These are phyloP conservation scores for Talaromyces sp. DNA, from an alignment of 2,329 filamentous ascomycete genomes.

Conservation along the genomic window DNA sequence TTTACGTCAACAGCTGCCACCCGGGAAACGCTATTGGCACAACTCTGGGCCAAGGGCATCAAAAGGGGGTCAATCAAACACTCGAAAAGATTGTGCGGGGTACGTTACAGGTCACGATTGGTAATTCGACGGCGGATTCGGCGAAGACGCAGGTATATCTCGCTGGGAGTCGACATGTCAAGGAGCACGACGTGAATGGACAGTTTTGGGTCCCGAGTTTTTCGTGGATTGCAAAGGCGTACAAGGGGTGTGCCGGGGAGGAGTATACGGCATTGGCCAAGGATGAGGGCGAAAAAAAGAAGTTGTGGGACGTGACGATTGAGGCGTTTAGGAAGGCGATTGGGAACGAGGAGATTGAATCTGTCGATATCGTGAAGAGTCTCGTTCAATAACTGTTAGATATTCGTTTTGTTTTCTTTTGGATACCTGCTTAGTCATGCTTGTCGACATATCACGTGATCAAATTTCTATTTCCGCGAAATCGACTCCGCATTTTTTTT, in stretches of 20 bases:
- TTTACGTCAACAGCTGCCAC: conserved; percentile 15
- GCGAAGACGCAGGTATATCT: conserved; percentile 17
- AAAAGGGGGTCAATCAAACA: conserved; percentile 9
- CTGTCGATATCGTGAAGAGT: conserved; percentile 9
- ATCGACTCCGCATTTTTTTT: conserved; percentile 7
- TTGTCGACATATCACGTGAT: neutral
- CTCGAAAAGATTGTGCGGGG: conserved; percentile 5
- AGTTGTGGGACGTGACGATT: conserved; percentile 12
- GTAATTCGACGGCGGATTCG: conserved; percentile 9
- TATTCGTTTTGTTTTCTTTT: neutral
- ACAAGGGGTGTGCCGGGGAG: conserved; percentile 10
- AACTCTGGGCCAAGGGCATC: conserved; percentile 7
- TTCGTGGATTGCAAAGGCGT: conserved; percentile 2
- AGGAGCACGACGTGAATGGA: conserved; percentile 1
- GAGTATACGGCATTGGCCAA: conserved; percentile 14
- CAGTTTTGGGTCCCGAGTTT: conserved; percentile 13
- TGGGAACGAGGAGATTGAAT: conserved; percentile 11
- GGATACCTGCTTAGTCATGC: conserved; percentile 3
- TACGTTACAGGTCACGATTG: conserved; percentile 4
- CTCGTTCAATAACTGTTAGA: neutral
- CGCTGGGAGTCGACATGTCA: conserved; percentile 5
- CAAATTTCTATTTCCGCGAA: neutral
- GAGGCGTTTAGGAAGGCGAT: conserved; percentile 11
- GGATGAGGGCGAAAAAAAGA: conserved; percentile 11
- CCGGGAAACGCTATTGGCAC: conserved; percentile 14